Evolutionary conservation across 2,329 filamentous ascomycete genomes (phyloP).

Genomic region (Colletotrichum abscissum): DNA sequence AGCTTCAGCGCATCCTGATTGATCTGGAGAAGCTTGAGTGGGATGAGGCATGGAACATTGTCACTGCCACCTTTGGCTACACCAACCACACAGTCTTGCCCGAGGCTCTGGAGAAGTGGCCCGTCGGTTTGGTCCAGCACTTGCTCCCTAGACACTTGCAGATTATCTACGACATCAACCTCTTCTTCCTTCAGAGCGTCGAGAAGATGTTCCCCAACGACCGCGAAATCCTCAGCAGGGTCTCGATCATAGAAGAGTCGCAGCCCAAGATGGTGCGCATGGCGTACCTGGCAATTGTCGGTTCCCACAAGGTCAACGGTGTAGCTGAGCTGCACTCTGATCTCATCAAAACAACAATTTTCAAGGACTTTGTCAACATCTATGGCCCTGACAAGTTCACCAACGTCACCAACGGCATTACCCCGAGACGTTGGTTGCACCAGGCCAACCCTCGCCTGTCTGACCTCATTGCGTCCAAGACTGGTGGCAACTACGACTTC

Average conservation of each 20-base stretch:
- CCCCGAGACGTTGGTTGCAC: constrained; percentile 94
- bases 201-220: constrained; percentile 93
- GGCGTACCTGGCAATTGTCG: constrained; percentile 94
- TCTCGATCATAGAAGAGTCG: constrained; percentile 98
- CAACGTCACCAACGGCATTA: constrained; percentile 98
- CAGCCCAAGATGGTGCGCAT: constrained; percentile 98
- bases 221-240: constrained; percentile 82
- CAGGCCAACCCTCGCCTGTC: constrained; percentile 96
- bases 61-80: constrained; percentile 87
- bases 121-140: constrained; percentile 90
- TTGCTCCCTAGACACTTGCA: constrained; percentile 93
- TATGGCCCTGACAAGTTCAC: constrained; percentile 98
- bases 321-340: constrained; percentile 98
- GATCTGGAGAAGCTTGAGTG: constrained; percentile 92
- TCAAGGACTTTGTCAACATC: constrained; percentile 97
- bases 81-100: constrained; percentile 98
- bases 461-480: constrained; percentile 90
- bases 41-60: constrained; percentile 91
- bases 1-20: constrained; percentile 91
- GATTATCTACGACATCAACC: constrained; percentile 98
- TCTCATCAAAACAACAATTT: constrained; percentile 98
- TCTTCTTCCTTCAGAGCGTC: constrained; percentile 90
- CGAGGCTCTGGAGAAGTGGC: constrained; percentile 98
- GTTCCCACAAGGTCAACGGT: constrained; percentile 99
- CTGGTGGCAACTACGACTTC: constrained; percentile 85